Evolutionary conservation across 2,329 filamentous ascomycete species (phyloP).

Genomic region (Colletotrichum aenigma): DNA sequence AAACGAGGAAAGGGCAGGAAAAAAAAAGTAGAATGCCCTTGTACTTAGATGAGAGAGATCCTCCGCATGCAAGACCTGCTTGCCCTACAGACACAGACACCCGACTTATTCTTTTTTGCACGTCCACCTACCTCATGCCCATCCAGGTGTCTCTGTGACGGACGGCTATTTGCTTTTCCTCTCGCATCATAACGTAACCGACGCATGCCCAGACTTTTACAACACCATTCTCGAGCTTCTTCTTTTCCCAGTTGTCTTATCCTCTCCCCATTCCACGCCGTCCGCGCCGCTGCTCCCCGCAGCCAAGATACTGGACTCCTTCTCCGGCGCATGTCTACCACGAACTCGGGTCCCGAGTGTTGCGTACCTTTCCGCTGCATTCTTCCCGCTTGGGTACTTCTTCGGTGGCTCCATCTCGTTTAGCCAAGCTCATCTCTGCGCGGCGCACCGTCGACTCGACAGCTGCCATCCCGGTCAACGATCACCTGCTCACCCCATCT

Average conservation of each 20-base stretch:
- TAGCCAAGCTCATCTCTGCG: neutral
- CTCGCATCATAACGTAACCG: neutral
- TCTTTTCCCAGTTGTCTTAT: neutral
- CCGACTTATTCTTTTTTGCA: neutral
- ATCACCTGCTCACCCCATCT: constrained; percentile 10
- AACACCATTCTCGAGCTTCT: constrained; percentile 6
- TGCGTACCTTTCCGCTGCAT: neutral
- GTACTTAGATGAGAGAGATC: constrained; percentile 8
- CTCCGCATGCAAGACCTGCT: neutral
- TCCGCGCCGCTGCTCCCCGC: neutral
- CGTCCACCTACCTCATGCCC: neutral
- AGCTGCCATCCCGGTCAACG: constrained; percentile 3
- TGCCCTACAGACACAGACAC: neutral
- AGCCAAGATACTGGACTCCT: neutral
- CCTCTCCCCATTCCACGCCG: neutral
- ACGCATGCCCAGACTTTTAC: constrained; percentile 12
- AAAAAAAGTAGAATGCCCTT: neutral
- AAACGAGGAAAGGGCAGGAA: neutral
- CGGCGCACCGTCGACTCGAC: neutral
- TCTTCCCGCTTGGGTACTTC: neutral
- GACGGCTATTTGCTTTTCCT: neutral
- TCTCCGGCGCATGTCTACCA: neutral
- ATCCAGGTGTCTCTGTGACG: neutral
- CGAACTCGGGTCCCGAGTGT: neutral
- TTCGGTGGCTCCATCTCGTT: neutral